Base-by-base conservation (phyloP, 441 rosid species). In the Brassica balearica region DNA sequence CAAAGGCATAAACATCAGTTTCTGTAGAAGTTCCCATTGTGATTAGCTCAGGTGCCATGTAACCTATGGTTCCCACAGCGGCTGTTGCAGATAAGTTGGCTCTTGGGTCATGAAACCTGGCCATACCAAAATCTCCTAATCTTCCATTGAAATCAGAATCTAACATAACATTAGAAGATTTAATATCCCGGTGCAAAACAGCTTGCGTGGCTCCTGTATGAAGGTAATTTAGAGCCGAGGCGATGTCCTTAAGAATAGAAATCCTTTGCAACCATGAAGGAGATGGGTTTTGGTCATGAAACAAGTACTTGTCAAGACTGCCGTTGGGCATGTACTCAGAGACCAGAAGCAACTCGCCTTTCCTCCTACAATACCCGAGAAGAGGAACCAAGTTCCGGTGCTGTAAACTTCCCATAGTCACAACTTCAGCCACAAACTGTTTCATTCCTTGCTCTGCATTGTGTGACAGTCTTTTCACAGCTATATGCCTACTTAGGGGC, bases 101-200 rank as follows among this genome's bases (percentile, higher is more conserved):
- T 58, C 77, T 85, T 1, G 27, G 91, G 66, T 87, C 87, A 22
- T 86, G 76, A 36, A 88, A 74, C 72, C 73, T 84, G 1, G 92
- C 89, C 48, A 91, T 88, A 12, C 92, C 92, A 19, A 91, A 89
- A 80, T 91, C 89, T 5, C 89, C 93, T 9, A 91, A 43, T 34
- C 83, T 43, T 25, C 86, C 93, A 1, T 82, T 84, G 4, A 83
- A 56, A 20, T 82, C 81, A 1, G 82, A 73, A 60, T 90, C 95
- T 48, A 89, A 66, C 62, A 89, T 76, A 51, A 87, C 69, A 29
- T 89, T 89, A 20, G 84, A 82, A 9, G 89, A 81, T 73, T 89
- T 91, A 17, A 91, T 48, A 10, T 91, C 91, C 46, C 93, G 82
- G 4, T 91, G 93, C 2, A 89, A 77, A 58, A 91, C 93, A 11